Evolutionary conservation across 768 basidiomycete species (phyloP).

Genomic region (Pulveroboletus frians): DNA sequence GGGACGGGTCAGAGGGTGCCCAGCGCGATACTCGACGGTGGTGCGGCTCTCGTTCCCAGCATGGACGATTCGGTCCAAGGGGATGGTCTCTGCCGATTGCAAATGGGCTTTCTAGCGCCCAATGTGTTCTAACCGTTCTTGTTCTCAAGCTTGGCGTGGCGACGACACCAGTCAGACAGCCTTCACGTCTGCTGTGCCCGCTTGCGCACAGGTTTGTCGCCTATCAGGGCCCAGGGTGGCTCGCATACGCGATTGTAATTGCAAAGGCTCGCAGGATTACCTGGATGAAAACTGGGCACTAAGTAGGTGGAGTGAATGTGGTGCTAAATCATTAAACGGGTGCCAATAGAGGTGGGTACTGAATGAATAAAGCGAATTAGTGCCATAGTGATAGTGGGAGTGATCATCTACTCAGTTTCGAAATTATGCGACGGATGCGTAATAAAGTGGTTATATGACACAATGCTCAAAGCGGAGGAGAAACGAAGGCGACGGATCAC

Average conservation of each 20-base stretch:
- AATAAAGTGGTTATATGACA: constrained; percentile 38
- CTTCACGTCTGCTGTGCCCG: too few relatives aligned
- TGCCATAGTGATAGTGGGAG: constrained; percentile 25
- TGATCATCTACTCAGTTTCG: constrained; percentile 26
- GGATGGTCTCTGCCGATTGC: neutral
- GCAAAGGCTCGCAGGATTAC: constrained; percentile 8
- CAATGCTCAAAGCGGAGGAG: constrained; percentile 28
- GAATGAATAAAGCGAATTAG: constrained; percentile 31
- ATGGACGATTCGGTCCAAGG: neutral
- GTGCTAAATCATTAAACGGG: constrained; percentile 31
- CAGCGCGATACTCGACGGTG: too few relatives aligned
- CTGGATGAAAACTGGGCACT: constrained; percentile 3
- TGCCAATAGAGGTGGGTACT: constrained; percentile 20
- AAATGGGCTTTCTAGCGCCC: neutral
- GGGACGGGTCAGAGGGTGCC: neutral
- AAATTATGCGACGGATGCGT: constrained; percentile 33
- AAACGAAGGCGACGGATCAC: constrained; percentile 25
- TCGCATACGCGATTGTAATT: constrained; percentile 3
- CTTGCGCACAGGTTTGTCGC: constrained; percentile 8
- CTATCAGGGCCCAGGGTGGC: constrained; percentile 21
- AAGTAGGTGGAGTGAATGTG: constrained; percentile 23
- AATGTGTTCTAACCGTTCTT: neutral
- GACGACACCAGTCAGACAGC: neutral
- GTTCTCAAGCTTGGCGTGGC: neutral
- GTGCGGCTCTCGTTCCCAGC: neutral